These are phyloP conservation scores for Suillus clintonianus DNA, from an alignment of 768 basidiomycete species.

Conservation along the genomic window DNA sequence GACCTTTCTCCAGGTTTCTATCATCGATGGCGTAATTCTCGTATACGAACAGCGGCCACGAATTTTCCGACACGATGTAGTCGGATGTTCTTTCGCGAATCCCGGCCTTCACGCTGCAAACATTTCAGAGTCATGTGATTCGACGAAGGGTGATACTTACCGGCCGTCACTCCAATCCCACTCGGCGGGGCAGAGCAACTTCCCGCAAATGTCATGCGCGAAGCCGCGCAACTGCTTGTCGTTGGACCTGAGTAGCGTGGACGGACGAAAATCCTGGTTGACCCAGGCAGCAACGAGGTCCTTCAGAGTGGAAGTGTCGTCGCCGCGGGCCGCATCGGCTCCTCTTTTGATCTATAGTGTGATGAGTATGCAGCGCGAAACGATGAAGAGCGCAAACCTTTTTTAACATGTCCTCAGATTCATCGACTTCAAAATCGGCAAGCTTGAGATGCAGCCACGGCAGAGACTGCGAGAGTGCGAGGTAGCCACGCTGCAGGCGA, in stretches of 20 bases:
- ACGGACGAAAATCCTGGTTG: neutral
- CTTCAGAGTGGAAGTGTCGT: neutral
- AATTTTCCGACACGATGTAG: constrained; percentile 11
- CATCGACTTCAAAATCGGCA: neutral
- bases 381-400: neutral
- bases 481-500: neutral
- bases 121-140: neutral
- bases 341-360: neutral
- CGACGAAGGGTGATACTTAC: neutral
- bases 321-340: neutral
- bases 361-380: neutral
- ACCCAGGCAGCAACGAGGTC: neutral
- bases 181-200: constrained; percentile 1
- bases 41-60: constrained; percentile 17
- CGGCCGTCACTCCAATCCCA: neutral
- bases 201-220: neutral
- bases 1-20: constrained; percentile 10
- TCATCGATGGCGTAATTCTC: neutral
- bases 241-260: neutral
- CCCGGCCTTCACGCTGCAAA: neutral
- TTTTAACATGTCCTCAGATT: neutral
- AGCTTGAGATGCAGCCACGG: neutral
- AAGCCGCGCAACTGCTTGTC: neutral
- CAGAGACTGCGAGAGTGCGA: neutral
- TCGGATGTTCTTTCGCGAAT: constrained; percentile 11